Conservation (phyloP, 2,329 filamentous ascomycete genomes). For the Bisporella sp. region DNA sequence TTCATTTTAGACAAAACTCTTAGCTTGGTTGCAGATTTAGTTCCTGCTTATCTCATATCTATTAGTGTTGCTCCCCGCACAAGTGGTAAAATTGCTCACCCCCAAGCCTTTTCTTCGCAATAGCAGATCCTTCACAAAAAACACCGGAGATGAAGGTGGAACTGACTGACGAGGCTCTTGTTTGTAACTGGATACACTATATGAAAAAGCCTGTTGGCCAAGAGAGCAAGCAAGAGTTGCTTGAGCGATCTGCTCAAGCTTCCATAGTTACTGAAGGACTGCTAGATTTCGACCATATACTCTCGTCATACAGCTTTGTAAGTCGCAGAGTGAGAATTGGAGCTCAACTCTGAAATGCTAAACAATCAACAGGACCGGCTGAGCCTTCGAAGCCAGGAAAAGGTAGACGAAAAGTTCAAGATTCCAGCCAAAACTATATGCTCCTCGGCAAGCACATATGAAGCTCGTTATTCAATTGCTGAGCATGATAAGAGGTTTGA, state of each 20-base stretch:
- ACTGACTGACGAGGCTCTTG: background rate
- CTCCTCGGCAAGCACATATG: background rate
- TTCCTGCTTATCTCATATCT: background rate
- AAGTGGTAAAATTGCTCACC: too few relatives aligned
- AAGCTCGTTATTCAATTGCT: background rate
- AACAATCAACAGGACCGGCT: background rate
- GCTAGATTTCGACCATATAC: conserved; percentile 1
- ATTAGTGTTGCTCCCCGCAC: background rate
- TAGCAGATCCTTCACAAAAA: too few relatives aligned
- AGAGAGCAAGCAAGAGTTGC: background rate
- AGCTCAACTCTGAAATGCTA: background rate
- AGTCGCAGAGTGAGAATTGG: background rate
- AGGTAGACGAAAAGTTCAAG: background rate
- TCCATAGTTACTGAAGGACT: conserved; percentile 1
- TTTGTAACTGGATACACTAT: background rate
- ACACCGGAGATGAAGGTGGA: background rate
- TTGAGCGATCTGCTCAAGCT: background rate
- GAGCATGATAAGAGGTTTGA: conserved; percentile 2
- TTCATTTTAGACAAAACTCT: background rate
- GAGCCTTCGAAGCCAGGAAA: background rate
- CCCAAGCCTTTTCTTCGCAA: too few relatives aligned
- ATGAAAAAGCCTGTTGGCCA: background rate
- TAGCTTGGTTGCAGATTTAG: background rate
- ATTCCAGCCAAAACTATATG: background rate
- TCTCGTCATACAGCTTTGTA: background rate